phyloP scores from a whole-genome alignment of 1,284 basidiomycete species.

The Ustilago loliicola region DNA sequence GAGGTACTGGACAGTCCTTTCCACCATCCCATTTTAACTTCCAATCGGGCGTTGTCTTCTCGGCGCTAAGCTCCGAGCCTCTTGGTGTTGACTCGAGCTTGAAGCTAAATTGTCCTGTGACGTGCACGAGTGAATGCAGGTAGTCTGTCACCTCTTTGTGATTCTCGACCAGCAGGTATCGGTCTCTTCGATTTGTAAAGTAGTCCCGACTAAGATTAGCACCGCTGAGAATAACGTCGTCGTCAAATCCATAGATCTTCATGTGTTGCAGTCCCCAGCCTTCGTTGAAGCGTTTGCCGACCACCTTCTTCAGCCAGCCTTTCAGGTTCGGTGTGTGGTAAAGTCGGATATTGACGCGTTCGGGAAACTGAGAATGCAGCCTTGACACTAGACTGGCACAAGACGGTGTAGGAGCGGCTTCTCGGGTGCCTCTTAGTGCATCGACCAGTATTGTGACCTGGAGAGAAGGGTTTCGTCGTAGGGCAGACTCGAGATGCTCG shows the following conservation, averaged over 20 bases:
- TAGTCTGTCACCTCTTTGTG: conserved; percentile 82
- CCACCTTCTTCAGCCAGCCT: conserved; percentile 79
- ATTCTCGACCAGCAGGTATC: conserved; percentile 83
- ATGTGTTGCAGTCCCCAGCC: conserved; percentile 99
- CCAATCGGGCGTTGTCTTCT: conserved; percentile 23
- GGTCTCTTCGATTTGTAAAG: conserved; percentile 93
- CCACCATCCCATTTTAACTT: conserved; percentile 64
- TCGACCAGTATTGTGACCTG: conserved; percentile 85
- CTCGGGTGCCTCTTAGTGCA: conserved; percentile 90
- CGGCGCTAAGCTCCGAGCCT: not conserved
- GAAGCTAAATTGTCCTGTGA: conserved; percentile 83
- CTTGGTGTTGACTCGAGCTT: conserved; percentile 26
- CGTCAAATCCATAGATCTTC: conserved; percentile 93
- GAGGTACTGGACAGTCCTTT: conserved; percentile 7
- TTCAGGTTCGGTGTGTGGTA: conserved; percentile 83
- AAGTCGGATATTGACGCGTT: conserved; percentile 82
- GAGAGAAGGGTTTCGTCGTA: conserved; percentile 75
- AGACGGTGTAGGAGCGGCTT: conserved; percentile 75
- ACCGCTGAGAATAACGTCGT: conserved; percentile 91
- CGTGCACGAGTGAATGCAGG: conserved; percentile 82
- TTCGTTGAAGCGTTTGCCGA: conserved; percentile 95
- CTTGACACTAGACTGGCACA: conserved; percentile 68
- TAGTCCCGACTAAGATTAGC: conserved; percentile 96
- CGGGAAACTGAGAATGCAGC: conserved; percentile 74
- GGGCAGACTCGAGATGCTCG: conserved; percentile 42